Conservation (phyloP, 768 basidiomycete genomes). For the Tricholoma terreum region DNA sequence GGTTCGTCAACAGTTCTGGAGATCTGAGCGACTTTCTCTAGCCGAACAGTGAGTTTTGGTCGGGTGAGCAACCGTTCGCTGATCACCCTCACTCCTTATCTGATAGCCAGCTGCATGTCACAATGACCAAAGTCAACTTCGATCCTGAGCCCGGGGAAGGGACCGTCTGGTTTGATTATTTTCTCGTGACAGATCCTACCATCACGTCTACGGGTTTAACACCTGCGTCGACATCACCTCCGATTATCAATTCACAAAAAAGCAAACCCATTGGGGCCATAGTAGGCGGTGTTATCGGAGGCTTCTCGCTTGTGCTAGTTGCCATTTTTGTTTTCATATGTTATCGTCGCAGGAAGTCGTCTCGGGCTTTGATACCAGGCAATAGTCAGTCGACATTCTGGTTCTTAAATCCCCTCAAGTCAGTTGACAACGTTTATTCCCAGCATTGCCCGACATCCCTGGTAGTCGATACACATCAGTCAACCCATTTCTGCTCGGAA, state of each 20-base stretch:
- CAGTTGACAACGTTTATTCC: background rate
- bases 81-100: background rate
- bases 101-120: constrained; percentile 30
- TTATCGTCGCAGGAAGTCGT: constrained; percentile 17
- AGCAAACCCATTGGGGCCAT: constrained; percentile 23
- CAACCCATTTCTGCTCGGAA: constrained; percentile 2
- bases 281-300: constrained; percentile 28
- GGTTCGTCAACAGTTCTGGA: constrained; percentile 35
- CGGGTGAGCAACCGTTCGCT: background rate
- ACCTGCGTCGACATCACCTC: constrained; percentile 8
- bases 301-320: constrained; percentile 19
- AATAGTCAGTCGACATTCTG: background rate
- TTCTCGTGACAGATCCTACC: constrained; percentile 26
- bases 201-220: constrained; percentile 11
- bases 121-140: constrained; percentile 31
- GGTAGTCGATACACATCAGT: background rate
- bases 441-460: background rate
- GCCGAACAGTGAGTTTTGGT: constrained; percentile 29
- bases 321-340: constrained; percentile 17
- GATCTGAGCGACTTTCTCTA: constrained; percentile 20
- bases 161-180: constrained; percentile 43
- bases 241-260: background rate
- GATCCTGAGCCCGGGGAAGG: constrained; percentile 28
- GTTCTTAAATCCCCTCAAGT: background rate
- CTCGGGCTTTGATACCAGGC: background rate